Base-by-base conservation (phyloP, 2,329 filamentous ascomycete species). In the Aureobasidium sp. region DNA sequence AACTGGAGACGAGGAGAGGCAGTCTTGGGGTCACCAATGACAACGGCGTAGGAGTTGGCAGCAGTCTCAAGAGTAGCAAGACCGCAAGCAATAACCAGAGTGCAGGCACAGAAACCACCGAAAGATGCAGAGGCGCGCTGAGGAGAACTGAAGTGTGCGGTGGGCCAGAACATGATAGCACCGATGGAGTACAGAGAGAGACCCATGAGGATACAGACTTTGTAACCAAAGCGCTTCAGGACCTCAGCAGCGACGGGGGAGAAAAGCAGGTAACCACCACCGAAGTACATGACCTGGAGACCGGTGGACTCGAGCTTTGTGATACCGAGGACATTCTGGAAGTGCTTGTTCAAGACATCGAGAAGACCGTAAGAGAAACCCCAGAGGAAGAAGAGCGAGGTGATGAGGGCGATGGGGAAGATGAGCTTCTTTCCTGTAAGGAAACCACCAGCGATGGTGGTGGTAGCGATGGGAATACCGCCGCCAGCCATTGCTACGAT, bases 371-470 rank as follows among this genome's bases (percentile, higher is more conserved):
- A 73, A n/a, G 68, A 69, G 69, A 74, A 74, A 46, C 72, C 72
- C 72, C 73, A 74, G 61, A 74, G 71, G 72, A 79, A 80, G 73
- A 80, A 79, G 48, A 80, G 73, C 36, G 74, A 73, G 47, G 77
- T 80, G 70, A 80, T 76, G 48, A 79, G 69, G 15, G 70, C 66
- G 52, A 82, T 75, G 10, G 80, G 80, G 65, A 79, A 74, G 69
- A 82, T 78, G 59, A 81, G 76, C 72, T 75, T 71, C 62, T 74
- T 70, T 64, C 75, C 73, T 17, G 77, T 78, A 52, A 79, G 72
- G 69, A 73, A 77, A 63, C 76, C 75, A 53, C 74, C 72, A 56
- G 70, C 69, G 32, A 78, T 68, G 34, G 71, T 67, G 32, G 74
- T 71, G 29, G 72, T 68, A 53, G 70, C 69, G 37, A 75, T 70